A percentile compares a stretch with the other conserved stretches of the same genome.
Evolutionary conservation across 2,329 filamentous ascomycete genomes (phyloP).

Genomic region (Cladosporium sp.): DNA sequence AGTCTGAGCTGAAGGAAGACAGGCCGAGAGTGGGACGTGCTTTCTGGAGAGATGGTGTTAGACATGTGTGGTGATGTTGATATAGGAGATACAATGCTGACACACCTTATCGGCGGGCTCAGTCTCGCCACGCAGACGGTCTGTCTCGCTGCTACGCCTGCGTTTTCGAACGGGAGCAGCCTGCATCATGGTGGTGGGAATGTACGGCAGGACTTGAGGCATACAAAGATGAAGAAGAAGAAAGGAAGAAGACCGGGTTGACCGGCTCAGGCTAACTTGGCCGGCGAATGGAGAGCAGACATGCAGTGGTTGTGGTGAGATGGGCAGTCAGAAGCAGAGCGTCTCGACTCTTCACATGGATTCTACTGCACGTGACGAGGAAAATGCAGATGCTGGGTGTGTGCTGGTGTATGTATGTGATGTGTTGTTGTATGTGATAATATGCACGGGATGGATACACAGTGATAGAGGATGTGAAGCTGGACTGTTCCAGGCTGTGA

Average conservation of each 20-base stretch:
- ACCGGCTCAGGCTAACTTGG: background rate
- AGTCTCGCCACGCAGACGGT: background rate
- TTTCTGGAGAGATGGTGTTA: conserved; percentile 4
- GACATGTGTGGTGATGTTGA: background rate
- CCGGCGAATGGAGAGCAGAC: conserved; percentile 4
- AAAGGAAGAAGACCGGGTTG: background rate
- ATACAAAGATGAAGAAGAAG: background rate
- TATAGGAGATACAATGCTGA: too few species aligned
- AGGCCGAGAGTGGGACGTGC: conserved; percentile 6
- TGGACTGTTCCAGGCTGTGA: too few species aligned
- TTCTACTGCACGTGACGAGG: too few species aligned
- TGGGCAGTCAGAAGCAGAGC: background rate
- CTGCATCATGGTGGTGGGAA: conserved; percentile 2
- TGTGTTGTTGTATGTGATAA: too few species aligned
- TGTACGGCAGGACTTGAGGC: conserved; percentile 3
- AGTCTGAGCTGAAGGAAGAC: background rate
- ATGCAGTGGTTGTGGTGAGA: background rate
- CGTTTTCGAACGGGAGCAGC: conserved; percentile 3
- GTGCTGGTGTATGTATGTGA: too few species aligned
- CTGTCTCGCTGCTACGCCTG: conserved; percentile 10
- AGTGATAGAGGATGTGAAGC: too few species aligned
- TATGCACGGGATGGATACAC: too few species aligned
- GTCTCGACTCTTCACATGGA: background rate
- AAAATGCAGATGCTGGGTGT: too few species aligned
- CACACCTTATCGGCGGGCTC: conserved; percentile 9